A percentile compares a stretch with the other conserved stretches of the same genome.
phyloP scores from a whole-genome alignment of 768 basidiomycete species.

The Gloeopeniophorella convolvens region DNA sequence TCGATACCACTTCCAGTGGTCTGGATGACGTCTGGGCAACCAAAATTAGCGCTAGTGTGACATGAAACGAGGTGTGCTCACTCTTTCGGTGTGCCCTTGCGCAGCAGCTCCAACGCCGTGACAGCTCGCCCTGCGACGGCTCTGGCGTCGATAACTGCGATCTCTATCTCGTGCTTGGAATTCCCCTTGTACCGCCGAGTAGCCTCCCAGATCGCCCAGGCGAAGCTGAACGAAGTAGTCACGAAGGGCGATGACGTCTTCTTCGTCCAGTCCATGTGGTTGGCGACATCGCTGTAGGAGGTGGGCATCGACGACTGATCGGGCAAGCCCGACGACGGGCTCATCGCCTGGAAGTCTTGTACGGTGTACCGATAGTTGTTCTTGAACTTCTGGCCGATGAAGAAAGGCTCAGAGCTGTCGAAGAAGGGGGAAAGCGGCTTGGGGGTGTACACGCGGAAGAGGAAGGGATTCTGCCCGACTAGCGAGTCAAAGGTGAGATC shows the following conservation, averaged over 20 bases:
- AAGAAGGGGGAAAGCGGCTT: slow-evolving; percentile 48
- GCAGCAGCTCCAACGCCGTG: slow-evolving; percentile 59
- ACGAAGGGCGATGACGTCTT: slow-evolving; percentile 61
- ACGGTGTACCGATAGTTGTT: slow-evolving; percentile 27
- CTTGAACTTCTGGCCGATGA: slow-evolving; percentile 61
- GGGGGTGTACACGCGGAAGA: slow-evolving; percentile 78
- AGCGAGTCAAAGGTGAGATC: slow-evolving; percentile 58
- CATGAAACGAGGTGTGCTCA: slow-evolving; percentile 30
- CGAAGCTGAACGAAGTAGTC: slow-evolving; percentile 74
- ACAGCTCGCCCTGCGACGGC: slow-evolving; percentile 50
- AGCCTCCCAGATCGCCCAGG: slow-evolving; percentile 81
- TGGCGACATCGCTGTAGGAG: slow-evolving; percentile 57
- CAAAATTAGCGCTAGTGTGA: slow-evolving; percentile 10
- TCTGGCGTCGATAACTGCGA: slow-evolving; percentile 69
- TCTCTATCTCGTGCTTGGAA: slow-evolving; percentile 70
- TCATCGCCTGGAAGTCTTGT: slow-evolving; percentile 22
- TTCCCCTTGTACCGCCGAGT: slow-evolving; percentile 64
- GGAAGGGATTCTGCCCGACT: slow-evolving; percentile 58
- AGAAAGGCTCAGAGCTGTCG: slow-evolving; percentile 54
- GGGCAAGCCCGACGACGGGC: slow-evolving; percentile 15
- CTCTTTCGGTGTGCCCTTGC: slow-evolving; percentile 47
- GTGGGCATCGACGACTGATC: slow-evolving; percentile 19
- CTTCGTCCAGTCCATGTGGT: slow-evolving; percentile 77
- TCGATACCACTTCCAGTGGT: slow-evolving; percentile 73
- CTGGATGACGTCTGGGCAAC: slow-evolving; percentile 42